A percentile compares a stretch with the other conserved stretches of the same genome.
Conservation (phyloP, 371 early-diverging fungal species). For the Mortierella sp. region DNA sequence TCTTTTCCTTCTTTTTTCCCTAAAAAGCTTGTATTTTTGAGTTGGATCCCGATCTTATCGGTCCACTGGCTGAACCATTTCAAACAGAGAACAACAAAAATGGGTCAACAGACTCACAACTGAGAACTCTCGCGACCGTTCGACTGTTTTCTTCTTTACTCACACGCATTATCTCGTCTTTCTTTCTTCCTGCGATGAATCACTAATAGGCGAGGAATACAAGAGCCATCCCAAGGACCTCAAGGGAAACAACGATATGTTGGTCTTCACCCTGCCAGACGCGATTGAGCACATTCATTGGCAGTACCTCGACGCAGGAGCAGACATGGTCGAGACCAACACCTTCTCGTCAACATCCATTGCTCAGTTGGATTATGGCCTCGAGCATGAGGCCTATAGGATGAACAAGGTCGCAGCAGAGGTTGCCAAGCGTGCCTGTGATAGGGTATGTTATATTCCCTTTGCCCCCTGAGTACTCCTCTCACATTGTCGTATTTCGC, state of each 20-base stretch:
- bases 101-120: not conserved
- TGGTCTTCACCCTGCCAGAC: constrained; percentile 91
- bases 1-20: not conserved
- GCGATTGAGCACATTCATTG: constrained; percentile 90
- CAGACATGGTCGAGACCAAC: constrained; percentile 95
- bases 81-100: not conserved
- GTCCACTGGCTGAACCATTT: not conserved
- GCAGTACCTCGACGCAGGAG: constrained; percentile 90
- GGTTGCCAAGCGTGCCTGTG: constrained; percentile 87
- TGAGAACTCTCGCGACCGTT: not conserved
- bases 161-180: not conserved
- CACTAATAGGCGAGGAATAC: constrained; percentile 77
- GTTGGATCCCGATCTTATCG: constrained; percentile 4
- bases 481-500: not conserved
- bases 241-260: constrained; percentile 94
- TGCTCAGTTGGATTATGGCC: constrained; percentile 91
- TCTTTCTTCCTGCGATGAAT: not conserved
- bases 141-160: not conserved
- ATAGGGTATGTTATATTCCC: constrained; percentile 64
- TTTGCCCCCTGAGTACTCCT: not conserved
- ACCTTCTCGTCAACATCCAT: constrained; percentile 93
- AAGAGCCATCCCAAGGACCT: constrained; percentile 85
- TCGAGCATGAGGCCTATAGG: constrained; percentile 88
- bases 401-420: constrained; percentile 92
- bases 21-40: not conserved